Percentiles rank a stretch among this genome's conserved stretches.
phyloP scores from a whole-genome alignment of 192 early-diverging fungal species.

The Obelidium mucronatum region DNA sequence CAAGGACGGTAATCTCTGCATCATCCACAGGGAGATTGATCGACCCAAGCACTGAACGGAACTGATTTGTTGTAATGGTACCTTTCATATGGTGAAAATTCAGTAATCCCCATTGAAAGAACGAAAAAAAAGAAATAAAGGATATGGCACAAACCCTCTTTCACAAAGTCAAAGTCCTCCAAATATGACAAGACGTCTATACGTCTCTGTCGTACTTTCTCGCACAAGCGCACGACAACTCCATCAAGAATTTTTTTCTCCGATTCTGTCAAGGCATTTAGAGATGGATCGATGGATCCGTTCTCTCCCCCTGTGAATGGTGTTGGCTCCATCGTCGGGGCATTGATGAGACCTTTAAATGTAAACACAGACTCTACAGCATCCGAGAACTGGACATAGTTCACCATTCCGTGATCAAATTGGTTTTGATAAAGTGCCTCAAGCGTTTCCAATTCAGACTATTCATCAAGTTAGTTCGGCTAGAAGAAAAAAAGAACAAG shows the following conservation, averaged over 20 bases:
- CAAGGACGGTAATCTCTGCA: constrained; percentile 49
- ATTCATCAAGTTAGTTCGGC: too few species aligned
- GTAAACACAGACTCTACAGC: constrained; percentile 64
- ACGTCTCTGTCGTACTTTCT: constrained; percentile 38
- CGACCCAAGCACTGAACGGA: constrained; percentile 52
- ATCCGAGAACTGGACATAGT: constrained; percentile 57
- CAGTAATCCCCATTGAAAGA: background rate
- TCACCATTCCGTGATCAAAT: constrained; percentile 39
- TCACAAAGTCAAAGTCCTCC: constrained; percentile 62
- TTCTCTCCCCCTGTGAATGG: constrained; percentile 46
- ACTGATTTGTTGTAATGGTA: constrained; percentile 61
- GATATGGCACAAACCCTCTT: constrained; percentile 56
- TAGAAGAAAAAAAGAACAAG: constrained; percentile 35
- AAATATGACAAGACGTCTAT: constrained; percentile 54
- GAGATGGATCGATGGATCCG: constrained; percentile 1
- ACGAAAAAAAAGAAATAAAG: background rate
- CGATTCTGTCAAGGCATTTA: constrained; percentile 9
- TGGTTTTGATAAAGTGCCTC: constrained; percentile 39
- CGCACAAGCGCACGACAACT: constrained; percentile 42
- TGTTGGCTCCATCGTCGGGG: constrained; percentile 49
- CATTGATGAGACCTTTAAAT: constrained; percentile 49
- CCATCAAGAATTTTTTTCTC: constrained; percentile 44
- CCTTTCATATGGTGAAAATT: constrained; percentile 35
- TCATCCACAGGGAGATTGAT: constrained; percentile 52
- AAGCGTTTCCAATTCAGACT: constrained; percentile 41